Base-by-base conservation (phyloP, 228 moss, liverwort and hornwort genomes). In the Sphagnum fallax region DNA sequence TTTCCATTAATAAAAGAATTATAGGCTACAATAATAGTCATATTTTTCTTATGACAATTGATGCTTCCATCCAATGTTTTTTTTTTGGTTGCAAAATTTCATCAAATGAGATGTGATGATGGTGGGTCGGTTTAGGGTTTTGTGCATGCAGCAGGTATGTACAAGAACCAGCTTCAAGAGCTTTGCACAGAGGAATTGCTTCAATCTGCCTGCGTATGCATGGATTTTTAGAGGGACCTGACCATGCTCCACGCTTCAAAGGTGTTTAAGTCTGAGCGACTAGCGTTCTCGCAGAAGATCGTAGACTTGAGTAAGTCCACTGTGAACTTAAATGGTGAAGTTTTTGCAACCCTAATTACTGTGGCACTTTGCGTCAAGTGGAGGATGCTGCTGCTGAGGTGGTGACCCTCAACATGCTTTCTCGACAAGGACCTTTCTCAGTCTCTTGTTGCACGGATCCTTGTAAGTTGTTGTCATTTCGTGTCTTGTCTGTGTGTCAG, bases 151-250 rank as follows among this genome's bases (percentile, higher is more conserved):
- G 32, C 90, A 95, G 97, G 97, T 91, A 97, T 97, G 97, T 93
- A 91, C 93, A 97, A 97, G 85, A 97, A 93, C 88, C 97, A 97
- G 97, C 97, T 97, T 93, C 97, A 97, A 93, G 97, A 97, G 97
- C 97, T 32, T 97, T 90, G 97, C 97, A 93, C 97, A 97, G 93
- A 91, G 97, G 97, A 97, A 93, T 93, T 97, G 97, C 82, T 97
- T 93, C 80, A 97, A 97, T 80, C 82, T 97, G 84, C 97, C 97
- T 77, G 97, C 97, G 69, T 97, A 97, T 90, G 97, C 97, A 78
- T 97, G 97, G 82, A 97, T 97, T 71, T 76, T 93, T 1, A 82
- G 97, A 97, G 84, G 97, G 97, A 69, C 97, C 86, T 65, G 82
- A 86, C 67, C 86, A 86, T 86, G 86, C 86, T 53, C 82, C 86